Evolutionary conservation across 257 asterid species (phyloP).

Genomic region (Nicotiana noctiflora): DNA sequence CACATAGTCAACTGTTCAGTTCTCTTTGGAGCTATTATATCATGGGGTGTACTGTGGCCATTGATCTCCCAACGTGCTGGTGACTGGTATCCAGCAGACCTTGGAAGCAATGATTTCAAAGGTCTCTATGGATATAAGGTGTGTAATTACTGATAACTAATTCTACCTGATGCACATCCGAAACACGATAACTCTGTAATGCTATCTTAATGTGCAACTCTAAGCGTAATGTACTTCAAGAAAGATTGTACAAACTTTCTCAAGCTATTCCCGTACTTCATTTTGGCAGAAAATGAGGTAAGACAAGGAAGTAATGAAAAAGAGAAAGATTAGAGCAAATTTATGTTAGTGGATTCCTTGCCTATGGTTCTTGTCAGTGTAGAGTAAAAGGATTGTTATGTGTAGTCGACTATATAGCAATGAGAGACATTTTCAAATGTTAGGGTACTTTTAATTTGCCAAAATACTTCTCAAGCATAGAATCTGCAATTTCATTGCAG

Average conservation of each 20-base stretch:
- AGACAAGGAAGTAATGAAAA: neutral
- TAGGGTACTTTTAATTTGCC: neutral
- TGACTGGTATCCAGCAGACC: slow-evolving; percentile 89
- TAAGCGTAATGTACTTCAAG: neutral
- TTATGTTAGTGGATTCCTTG: neutral
- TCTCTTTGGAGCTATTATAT: slow-evolving; percentile 87
- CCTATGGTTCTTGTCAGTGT: neutral
- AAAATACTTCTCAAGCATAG: neutral
- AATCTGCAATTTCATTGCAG: neutral
- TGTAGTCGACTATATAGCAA: neutral
- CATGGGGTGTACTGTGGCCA: slow-evolving; percentile 98
- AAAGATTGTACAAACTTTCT: neutral
- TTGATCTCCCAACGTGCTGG: slow-evolving; percentile 70
- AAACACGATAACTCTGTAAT: neutral
- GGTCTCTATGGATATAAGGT: slow-evolving; percentile 97
- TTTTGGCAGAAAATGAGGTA: neutral
- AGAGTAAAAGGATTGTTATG: neutral
- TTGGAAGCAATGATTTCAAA: slow-evolving; percentile 87
- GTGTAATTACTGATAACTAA: neutral
- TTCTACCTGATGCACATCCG: neutral
- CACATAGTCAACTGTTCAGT: slow-evolving; percentile 91
- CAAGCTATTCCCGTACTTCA: neutral
- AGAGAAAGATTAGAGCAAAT: neutral
- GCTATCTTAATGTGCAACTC: neutral
- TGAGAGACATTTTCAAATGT: neutral